Conservation (phyloP, 306 rosid genomes). For the Prunus mongolica region DNA sequence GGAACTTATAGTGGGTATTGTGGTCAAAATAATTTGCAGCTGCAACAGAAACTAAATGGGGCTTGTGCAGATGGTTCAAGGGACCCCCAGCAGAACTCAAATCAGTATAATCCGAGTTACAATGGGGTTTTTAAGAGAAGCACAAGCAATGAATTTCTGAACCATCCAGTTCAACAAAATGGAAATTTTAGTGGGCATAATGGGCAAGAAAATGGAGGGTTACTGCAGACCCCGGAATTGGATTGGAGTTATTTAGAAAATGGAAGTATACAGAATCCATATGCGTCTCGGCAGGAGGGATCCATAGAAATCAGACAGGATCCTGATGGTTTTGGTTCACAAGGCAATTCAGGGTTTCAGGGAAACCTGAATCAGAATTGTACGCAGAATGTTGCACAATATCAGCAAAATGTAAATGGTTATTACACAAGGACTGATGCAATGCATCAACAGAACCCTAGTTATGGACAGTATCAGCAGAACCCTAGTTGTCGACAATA, state of each 20-base stretch:
- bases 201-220: constrained; percentile 24
- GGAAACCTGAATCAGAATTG: constrained; percentile 21
- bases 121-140: constrained; percentile 1
- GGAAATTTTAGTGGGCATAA: constrained; percentile 20
- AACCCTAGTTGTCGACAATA: neutral
- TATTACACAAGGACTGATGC: no score
- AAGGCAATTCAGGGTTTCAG: constrained; percentile 27
- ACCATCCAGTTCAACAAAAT: constrained; percentile 2
- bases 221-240: constrained; percentile 12
- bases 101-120: neutral
- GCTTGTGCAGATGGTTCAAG: constrained; percentile 2
- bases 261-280: constrained; percentile 16
- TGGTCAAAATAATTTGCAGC: constrained; percentile 7
- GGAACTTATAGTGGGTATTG: neutral
- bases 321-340: constrained; percentile 21
- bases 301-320: constrained; percentile 25
- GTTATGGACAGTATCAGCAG: constrained; percentile 37
- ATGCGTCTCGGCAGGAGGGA: constrained; percentile 23
- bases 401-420: constrained; percentile 22
- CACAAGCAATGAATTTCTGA: neutral
- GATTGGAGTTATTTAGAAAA: constrained; percentile 3
- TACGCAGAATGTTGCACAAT: constrained; percentile 13
- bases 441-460: constrained; percentile 18
- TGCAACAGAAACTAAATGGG: constrained; percentile 1
- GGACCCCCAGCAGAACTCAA: constrained; percentile 5